These are phyloP conservation scores for Tolypocladium guangdongense DNA, from an alignment of 2,329 filamentous ascomycete species.

Conservation along the genomic window DNA sequence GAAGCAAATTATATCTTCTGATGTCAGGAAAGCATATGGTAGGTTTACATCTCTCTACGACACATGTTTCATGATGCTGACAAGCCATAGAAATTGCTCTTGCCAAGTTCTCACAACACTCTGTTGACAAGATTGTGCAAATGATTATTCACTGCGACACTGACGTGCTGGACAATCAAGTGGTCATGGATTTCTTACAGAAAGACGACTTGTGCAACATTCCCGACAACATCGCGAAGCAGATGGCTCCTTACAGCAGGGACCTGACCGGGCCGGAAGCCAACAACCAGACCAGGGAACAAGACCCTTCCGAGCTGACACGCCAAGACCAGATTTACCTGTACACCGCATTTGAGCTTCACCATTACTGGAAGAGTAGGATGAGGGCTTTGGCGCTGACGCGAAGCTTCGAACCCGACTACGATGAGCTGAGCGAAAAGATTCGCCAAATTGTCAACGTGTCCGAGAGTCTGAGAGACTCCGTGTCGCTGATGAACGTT, in stretches of 20 bases:
- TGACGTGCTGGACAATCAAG: slow-evolving; percentile 76
- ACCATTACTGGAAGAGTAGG: slow-evolving; percentile 97
- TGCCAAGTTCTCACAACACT: slow-evolving; percentile 78
- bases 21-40: slow-evolving; percentile 80
- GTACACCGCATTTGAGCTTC: slow-evolving; percentile 84
- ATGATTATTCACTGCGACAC: slow-evolving; percentile 95
- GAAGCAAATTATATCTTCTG: slow-evolving; percentile 90
- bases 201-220: slow-evolving; percentile 89
- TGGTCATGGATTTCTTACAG: slow-evolving; percentile 94
- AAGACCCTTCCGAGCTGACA: slow-evolving; percentile 79
- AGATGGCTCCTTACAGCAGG: slow-evolving; percentile 89
- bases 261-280: slow-evolving; percentile 92
- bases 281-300: slow-evolving; percentile 64
- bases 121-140: slow-evolving; percentile 75
- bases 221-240: slow-evolving; percentile 79
- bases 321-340: slow-evolving; percentile 93
- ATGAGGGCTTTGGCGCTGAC: slow-evolving; percentile 86
- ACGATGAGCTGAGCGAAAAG: slow-evolving; percentile 81
- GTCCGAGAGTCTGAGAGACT: slow-evolving; percentile 82
- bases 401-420: slow-evolving; percentile 73
- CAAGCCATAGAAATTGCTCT: slow-evolving; percentile 62
- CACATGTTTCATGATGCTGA: not conserved
- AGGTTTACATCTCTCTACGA: slow-evolving; percentile 17
- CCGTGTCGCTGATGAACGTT: slow-evolving; percentile 89
- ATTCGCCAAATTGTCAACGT: slow-evolving; percentile 77